Base-by-base conservation (phyloP, 1,284 basidiomycete species). In the Ceraceosorus bombacis region DNA sequence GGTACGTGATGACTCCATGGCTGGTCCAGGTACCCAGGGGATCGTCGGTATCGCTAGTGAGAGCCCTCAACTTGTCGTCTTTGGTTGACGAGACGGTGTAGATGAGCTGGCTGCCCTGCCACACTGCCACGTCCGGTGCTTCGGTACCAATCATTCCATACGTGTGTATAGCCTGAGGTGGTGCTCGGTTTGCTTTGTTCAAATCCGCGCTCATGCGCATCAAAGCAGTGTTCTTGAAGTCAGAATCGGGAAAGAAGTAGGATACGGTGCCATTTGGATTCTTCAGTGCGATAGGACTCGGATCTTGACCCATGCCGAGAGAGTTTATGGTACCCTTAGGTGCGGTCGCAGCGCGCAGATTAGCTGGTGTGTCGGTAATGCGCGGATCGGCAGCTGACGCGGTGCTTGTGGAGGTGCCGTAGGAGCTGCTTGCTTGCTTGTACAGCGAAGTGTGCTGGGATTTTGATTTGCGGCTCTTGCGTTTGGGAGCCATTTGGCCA, bases 61-160 rank as follows among this genome's bases (percentile, higher is more conserved):
- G 58, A 13, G 49, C 55, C 5, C 65, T 60, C 39, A 67, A 62
- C 38, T 60, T 67, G 17, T 67, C 55, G 39, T 67, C 65, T 17
- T 46, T 38, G 17, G 60, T 62, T 0, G 65, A 62, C 5, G 62
- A 64, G 39, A 67, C 65, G 1, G 62, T 62, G 51, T 64, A 64
- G 4, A 64, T 54, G 41, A 46, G 9, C 43, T 54, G 62, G 5
- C 54, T 56, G 41, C 55, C 59, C 6, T 62, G 62, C 15, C 60
- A 64, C 5, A 15, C 48, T 4, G 60, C 60, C 9, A 67, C 41
- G 37, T 67, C 65, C 2, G 65, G 62, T 10, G 62, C 65, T 46
- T 67, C 62, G 7, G 65, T 67, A 0, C 65, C 65, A 6, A 67
- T 46, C 27, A 27, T 27, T 27, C 27, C 27, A 27, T 27, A 27